Percentiles rank a stretch among this genome's conserved stretches.
Evolutionary conservation across 2,329 filamentous ascomycete species (phyloP).

Genomic region (Metarhizium brunneum): DNA sequence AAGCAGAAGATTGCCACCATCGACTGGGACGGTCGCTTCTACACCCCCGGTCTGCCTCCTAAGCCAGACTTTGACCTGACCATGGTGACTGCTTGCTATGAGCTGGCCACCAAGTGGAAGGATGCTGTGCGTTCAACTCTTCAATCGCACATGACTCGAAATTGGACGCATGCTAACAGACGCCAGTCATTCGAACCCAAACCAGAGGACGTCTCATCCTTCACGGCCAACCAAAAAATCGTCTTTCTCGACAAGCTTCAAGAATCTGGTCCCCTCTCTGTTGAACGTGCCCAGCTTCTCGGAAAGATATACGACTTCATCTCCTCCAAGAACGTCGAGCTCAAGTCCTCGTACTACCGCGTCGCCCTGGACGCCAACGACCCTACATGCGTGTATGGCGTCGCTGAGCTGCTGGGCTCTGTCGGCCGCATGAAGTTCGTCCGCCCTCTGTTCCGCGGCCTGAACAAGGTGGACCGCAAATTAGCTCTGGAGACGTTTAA

Average conservation of each 20-base stretch:
- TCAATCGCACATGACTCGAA: neutral
- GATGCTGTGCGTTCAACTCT: conserved; percentile 32
- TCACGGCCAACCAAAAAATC: conserved; percentile 80
- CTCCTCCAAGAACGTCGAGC: conserved; percentile 75
- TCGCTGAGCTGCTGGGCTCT: conserved; percentile 64
- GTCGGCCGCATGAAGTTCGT: conserved; percentile 98
- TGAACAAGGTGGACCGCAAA: conserved; percentile 65
- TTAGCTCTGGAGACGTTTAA: conserved; percentile 76
- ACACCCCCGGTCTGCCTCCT: conserved; percentile 76
- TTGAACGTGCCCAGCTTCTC: conserved; percentile 60
- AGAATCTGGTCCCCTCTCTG: conserved; percentile 49
- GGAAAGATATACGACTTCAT: conserved; percentile 66
- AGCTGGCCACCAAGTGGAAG: conserved; percentile 75
- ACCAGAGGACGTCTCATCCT: conserved; percentile 58
- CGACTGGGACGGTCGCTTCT: conserved; percentile 88
- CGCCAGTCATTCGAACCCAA: conserved; percentile 51
- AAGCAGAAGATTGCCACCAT: conserved; percentile 59
- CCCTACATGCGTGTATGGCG: conserved; percentile 56
- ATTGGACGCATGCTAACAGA: conserved; percentile 15
- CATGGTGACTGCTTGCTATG: conserved; percentile 77
- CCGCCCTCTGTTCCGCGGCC: conserved; percentile 66
- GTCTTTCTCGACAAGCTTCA: conserved; percentile 82
- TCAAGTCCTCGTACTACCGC: conserved; percentile 70
- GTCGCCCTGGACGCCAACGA: conserved; percentile 71
- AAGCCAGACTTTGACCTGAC: conserved; percentile 89